Evolutionary conservation across 2,329 filamentous ascomycete genomes (phyloP), one percentile per base, ranked within the genome.

Genomic region (Orbilia brochopaga): DNA sequence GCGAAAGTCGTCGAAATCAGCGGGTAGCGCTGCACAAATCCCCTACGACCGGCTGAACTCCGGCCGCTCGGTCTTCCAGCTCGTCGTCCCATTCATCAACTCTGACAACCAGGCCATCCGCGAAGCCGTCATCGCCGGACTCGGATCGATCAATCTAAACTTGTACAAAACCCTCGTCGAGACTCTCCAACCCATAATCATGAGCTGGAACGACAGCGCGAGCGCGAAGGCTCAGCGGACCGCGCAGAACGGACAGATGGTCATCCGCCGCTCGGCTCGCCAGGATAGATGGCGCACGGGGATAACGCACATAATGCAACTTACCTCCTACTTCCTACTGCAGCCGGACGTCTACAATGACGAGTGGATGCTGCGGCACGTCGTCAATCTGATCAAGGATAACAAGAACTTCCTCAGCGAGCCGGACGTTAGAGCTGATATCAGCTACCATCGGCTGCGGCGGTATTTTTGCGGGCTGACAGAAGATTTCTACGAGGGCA

Each of bases 341-440:
- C 85, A 91, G 48, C 83, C 89, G 0, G 88, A 91, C 53, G 86
- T 96, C 2, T 90, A 90, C 78, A 87, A 89, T 66, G 91, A 96
- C 75, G 91, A 96, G 74, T 97, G 92, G 87, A 90, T 97, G 48
- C 81, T 99, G 51, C 89, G 87, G 73, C 97, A 96, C 74, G 85
- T 99, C 40, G 88, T 95, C 51, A 87, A 87, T 1, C 97, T 97
- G 76, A 89, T 92, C 0, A 95, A 92, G 77, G 93, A 97, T 74
- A 82, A 99, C 37, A 92, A 96, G 69, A 85, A 97, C 0, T 99
- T 97, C 78, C 82, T 99, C 10, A 97, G 94, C 83, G 94, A 99
- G 77, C 88, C 90, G 13, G 92, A 97, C 75, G 90, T 99, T 0
- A 93, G 97, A 78, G 91, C 90, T 79, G 92, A 99, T 77, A 93